These are phyloP conservation scores for Sambucus nigra DNA, from an alignment of 129 eudicot genomes.

Conservation along the genomic window DNA sequence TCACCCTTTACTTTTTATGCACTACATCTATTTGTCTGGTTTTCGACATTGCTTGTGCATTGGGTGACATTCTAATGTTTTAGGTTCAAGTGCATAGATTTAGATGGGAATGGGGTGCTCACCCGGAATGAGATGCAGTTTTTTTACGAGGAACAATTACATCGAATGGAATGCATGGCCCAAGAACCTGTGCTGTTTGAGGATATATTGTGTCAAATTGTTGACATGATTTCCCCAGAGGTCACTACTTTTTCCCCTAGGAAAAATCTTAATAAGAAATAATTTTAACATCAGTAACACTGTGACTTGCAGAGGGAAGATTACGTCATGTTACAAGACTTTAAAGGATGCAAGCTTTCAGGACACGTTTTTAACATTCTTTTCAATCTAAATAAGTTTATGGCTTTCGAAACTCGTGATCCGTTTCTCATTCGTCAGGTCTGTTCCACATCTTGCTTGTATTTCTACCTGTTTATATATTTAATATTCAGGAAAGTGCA, in stretches of 20 bases:
- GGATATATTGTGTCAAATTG: slow-evolving; percentile 48
- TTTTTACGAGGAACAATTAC: slow-evolving; percentile 57
- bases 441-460: background rate
- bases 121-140: slow-evolving; percentile 49
- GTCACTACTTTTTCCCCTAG: slow-evolving; percentile 6
- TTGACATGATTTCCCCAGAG: slow-evolving; percentile 59
- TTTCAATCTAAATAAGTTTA: slow-evolving; percentile 56
- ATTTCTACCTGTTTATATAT: no score
- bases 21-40: background rate
- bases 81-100: slow-evolving; percentile 63
- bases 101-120: slow-evolving; percentile 51
- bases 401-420: slow-evolving; percentile 71
- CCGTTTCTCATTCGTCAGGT: slow-evolving; percentile 74
- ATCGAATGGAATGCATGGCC: slow-evolving; percentile 65
- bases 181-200: slow-evolving; percentile 59
- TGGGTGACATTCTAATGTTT: background rate
- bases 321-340: slow-evolving; percentile 40
- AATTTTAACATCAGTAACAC: background rate
- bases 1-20: background rate
- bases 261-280: background rate
- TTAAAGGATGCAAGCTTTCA: slow-evolving; percentile 59
- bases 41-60: background rate
- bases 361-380: slow-evolving; percentile 55
- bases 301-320: slow-evolving; percentile 31
- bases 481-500: no score